Conservation (phyloP, 2,329 filamentous ascomycete genomes). For the Penicillium sp. region DNA sequence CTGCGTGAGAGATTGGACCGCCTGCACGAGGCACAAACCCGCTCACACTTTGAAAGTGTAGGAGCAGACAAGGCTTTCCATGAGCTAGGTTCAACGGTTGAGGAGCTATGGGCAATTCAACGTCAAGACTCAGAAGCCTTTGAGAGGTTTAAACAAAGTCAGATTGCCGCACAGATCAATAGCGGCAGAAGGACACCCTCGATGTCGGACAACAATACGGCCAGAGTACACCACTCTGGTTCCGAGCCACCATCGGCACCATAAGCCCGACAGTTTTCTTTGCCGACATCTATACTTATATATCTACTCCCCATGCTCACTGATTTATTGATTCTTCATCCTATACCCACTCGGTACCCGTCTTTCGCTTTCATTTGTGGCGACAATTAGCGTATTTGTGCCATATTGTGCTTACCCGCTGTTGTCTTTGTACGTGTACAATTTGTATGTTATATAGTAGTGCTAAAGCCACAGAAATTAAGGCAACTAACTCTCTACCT, state of each 20-base stretch:
- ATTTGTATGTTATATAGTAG: neutral
- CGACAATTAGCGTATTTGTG: conserved; percentile 6
- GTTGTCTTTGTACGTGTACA: neutral
- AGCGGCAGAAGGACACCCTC: conserved; percentile 37
- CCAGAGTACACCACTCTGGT: conserved; percentile 3
- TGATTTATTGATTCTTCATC: neutral
- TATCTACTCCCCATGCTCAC: neutral
- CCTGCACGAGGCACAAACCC: conserved; percentile 48
- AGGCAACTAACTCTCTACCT: neutral
- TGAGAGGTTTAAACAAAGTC: conserved; percentile 49
- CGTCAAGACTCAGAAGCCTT: conserved; percentile 51
- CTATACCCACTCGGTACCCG: conserved; percentile 8
- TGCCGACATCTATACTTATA: conserved; percentile 8
- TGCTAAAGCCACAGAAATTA: neutral
- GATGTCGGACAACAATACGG: conserved; percentile 12
- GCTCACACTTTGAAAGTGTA: conserved; percentile 44
- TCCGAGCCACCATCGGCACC: conserved; percentile 10
- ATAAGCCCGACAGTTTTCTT: neutral
- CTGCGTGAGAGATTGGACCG: conserved; percentile 50
- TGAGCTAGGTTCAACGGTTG: conserved; percentile 50
- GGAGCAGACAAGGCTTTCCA: conserved; percentile 48
- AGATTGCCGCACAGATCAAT: conserved; percentile 54
- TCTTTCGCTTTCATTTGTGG: conserved; percentile 5
- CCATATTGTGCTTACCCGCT: neutral
- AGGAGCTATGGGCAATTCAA: conserved; percentile 50